Evolutionary conservation across 768 basidiomycete species (phyloP), one percentile per base, ranked within the genome.

Genomic region (Pisolithus orientalis): DNA sequence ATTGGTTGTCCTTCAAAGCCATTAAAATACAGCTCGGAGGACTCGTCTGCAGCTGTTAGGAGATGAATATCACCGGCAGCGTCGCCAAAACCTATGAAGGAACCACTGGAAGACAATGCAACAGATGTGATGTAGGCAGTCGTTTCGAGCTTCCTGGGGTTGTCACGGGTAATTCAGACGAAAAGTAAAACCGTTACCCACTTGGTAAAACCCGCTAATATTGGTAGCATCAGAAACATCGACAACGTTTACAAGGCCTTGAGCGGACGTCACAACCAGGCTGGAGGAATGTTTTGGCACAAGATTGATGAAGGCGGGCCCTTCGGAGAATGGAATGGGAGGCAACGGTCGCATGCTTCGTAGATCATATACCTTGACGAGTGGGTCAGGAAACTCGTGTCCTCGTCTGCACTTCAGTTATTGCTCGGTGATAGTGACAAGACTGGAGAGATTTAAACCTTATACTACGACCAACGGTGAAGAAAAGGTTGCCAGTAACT

Each of bases 81-180:
- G 61, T 96, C 94, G 1, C 93, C 94, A 58, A 94, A 93, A 1
- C 91, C 94, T 63, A 98, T 75, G 62, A 92, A 96, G n/a, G 87
- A 83, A 34, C 89, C 92, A 4, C 87, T 87, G 2, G 90, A 84
- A 2, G 93, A 92, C 28, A 96, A 72, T 2, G 94, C 84, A 52
- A 84, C 76, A 31, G 90, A 84, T 5, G 83, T 90, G 49, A 97
- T 67, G 65, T 83, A 93, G 0, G 90, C 84, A 0, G 82, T 61
- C n/a, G 83, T 61, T 57, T 89, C 85, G 45, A 90, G 72, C 87
- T 90, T 56, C 47, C 49, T 42, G 9, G 51, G 34, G 39, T 31
- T 54, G 21, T 59, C 40, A 34, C 56, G 52, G 47, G 25, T 32
- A 21, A 40, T 48, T 38, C 2, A 16, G 28, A 11, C 0, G 2